These are phyloP conservation scores for Agrostemma githago DNA, from an alignment of 148 eudicot genomes.

Conservation along the genomic window DNA sequence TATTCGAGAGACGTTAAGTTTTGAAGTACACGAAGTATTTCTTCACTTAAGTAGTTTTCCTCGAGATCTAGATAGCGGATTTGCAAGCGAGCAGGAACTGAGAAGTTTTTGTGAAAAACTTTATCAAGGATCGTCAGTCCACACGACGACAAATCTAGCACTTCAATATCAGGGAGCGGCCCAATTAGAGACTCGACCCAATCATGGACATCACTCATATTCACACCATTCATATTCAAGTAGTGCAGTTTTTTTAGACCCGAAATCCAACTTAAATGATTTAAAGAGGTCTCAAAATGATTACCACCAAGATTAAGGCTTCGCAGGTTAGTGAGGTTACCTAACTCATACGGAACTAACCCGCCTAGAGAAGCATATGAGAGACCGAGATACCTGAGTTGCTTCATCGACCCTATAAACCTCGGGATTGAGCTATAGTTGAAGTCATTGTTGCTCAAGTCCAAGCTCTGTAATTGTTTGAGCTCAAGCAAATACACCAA, in stretches of 20 bases:
- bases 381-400: background rate
- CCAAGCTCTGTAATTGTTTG: slow-evolving; percentile 3
- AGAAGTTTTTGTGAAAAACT: background rate
- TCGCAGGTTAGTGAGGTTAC: no score
- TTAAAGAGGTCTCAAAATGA: background rate
- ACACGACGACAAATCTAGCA: background rate
- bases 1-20: slow-evolving; percentile 7
- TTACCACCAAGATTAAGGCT: no score
- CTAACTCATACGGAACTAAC: no score
- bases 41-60: background rate
- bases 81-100: background rate
- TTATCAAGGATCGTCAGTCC: background rate
- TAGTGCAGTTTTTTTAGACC: background rate
- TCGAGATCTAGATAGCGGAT: background rate
- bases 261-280: background rate
- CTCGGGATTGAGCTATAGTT: background rate
- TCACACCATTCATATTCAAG: background rate
- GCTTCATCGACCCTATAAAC: slow-evolving; percentile 9
- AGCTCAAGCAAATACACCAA: background rate
- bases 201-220: slow-evolving; percentile 3
- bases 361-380: background rate
- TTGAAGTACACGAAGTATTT: background rate
- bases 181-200: slow-evolving; percentile 9
- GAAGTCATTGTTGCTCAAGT: background rate
- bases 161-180: background rate